Evolutionary conservation across 2,329 filamentous ascomycete genomes (phyloP).

Genomic region (Trichoderma aggressivum): DNA sequence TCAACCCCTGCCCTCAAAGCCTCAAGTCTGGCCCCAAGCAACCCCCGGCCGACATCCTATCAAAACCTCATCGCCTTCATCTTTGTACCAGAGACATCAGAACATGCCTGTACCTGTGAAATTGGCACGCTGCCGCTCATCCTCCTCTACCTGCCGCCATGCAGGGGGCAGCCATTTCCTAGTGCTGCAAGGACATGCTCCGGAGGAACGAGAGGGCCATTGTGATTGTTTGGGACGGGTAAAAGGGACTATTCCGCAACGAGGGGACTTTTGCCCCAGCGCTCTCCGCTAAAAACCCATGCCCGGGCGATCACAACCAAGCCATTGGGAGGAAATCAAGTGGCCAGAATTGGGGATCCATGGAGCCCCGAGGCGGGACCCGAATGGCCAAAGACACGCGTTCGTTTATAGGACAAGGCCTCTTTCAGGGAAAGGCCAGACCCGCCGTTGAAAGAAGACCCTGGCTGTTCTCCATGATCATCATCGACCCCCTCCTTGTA

Average conservation of each 20-base stretch:
- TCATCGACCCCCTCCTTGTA: neutral
- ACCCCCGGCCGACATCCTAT: neutral
- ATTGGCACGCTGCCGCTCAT: neutral
- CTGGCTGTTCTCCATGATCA: conserved; percentile 14
- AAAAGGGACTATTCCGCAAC: conserved; percentile 14
- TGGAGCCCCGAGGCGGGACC: conserved; percentile 8
- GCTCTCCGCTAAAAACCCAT: conserved; percentile 14
- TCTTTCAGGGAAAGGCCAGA: neutral
- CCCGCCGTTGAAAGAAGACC: conserved; percentile 7
- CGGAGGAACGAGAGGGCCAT: neutral
- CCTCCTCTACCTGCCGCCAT: neutral
- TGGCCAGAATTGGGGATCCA: conserved; percentile 3
- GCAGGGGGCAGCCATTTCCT: conserved; percentile 1
- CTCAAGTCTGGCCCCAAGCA: neutral
- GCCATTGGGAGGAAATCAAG: conserved; percentile 15
- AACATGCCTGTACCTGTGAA: too few species aligned
- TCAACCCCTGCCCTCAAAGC: neutral
- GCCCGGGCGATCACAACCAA: conserved; percentile 17
- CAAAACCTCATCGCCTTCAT: neutral
- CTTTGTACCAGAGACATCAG: neutral
- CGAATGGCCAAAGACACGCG: conserved; percentile 15
- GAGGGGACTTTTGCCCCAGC: conserved; percentile 13
- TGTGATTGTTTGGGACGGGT: conserved; percentile 1
- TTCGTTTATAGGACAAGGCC: neutral
- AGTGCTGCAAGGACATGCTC: neutral